Evolutionary conservation across 208 protist genomes (phyloP).

Genomic region (Leptomonas pyrrhocoris): DNA sequence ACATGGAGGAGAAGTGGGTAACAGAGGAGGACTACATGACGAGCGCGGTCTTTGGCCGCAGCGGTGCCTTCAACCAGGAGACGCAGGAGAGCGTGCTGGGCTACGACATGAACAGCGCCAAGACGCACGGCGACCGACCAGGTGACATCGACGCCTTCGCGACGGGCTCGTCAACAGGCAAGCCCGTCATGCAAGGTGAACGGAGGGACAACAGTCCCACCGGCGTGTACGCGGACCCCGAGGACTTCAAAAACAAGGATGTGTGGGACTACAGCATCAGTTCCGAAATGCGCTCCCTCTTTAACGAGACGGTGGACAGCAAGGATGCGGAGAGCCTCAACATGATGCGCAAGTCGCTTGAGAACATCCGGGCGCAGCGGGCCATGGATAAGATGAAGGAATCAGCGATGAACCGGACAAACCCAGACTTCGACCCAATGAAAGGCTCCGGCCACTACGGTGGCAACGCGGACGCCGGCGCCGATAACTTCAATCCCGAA

Average conservation of each 20-base stretch:
- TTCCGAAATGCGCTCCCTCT: slow-evolving; percentile 75
- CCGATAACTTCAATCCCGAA: slow-evolving; percentile 58
- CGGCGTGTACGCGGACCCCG: slow-evolving; percentile 74
- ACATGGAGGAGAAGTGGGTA: slow-evolving; percentile 92
- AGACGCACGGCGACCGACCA: slow-evolving; percentile 75
- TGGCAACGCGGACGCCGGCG: slow-evolving; percentile 40
- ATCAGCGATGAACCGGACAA: slow-evolving; percentile 58
- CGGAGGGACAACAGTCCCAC: slow-evolving; percentile 85
- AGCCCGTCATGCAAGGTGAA: slow-evolving; percentile 72
- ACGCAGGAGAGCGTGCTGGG: slow-evolving; percentile 84
- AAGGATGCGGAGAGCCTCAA: slow-evolving; percentile 83
- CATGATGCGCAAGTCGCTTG: slow-evolving; percentile 85
- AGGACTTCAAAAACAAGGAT: slow-evolving; percentile 85
- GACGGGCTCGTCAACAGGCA: slow-evolving; percentile 47
- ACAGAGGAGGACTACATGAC: slow-evolving; percentile 91
- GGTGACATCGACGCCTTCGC: slow-evolving; percentile 68
- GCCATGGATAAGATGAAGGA: slow-evolving; percentile 90
- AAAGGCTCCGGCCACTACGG: slow-evolving; percentile 53
- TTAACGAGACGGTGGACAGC: slow-evolving; percentile 68
- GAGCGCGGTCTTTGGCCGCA: slow-evolving; percentile 76
- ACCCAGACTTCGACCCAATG: slow-evolving; percentile 30
- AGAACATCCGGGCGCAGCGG: slow-evolving; percentile 81
- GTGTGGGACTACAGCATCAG: slow-evolving; percentile 85
- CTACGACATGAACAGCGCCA: slow-evolving; percentile 87
- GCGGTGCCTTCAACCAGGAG: slow-evolving; percentile 86